phyloP scores from a whole-genome alignment of 108 stramenopile species.

The Cyclotella atomus region DNA sequence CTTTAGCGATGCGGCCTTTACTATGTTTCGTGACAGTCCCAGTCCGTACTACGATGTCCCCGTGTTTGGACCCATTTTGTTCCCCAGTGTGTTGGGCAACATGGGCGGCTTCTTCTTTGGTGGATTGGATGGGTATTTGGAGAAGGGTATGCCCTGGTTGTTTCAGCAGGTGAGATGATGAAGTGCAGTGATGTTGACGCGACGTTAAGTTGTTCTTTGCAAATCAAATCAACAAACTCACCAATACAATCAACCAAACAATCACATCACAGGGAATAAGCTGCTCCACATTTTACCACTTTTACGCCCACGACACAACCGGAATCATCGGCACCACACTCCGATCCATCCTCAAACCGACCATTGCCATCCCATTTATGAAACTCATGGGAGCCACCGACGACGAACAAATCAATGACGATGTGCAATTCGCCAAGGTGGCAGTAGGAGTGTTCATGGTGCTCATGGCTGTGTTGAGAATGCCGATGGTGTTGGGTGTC shows the following conservation, averaged over 20 bases:
- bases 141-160: slow-evolving; percentile 76
- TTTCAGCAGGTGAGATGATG: slow-evolving; percentile 59
- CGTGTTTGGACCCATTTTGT: slow-evolving; percentile 81
- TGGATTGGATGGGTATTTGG: slow-evolving; percentile 74
- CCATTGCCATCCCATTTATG: slow-evolving; percentile 32
- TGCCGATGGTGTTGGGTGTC: slow-evolving; percentile 74
- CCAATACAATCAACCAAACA: no score
- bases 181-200: no score
- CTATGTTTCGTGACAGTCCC: slow-evolving; percentile 63
- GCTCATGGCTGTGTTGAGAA: slow-evolving; percentile 61
- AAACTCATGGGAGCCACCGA: slow-evolving; percentile 40
- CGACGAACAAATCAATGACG: slow-evolving; percentile 48
- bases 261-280: slow-evolving; percentile 43
- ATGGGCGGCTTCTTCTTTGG: slow-evolving; percentile 78
- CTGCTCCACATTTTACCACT: slow-evolving; percentile 77
- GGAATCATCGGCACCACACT: slow-evolving; percentile 64
- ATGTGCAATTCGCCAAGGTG: slow-evolving; percentile 60
- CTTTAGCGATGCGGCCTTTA: slow-evolving; percentile 57
- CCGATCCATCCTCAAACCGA: slow-evolving; percentile 41
- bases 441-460: slow-evolving; percentile 72
- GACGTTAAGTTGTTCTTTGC: no score
- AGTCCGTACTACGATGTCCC: slow-evolving; percentile 78
- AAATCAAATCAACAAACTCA: no score
- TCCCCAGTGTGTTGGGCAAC: slow-evolving; percentile 77
- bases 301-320: slow-evolving; percentile 70